Base-by-base conservation (phyloP, 371 early-diverging fungal species). In the Nematocida homosporus region DNA sequence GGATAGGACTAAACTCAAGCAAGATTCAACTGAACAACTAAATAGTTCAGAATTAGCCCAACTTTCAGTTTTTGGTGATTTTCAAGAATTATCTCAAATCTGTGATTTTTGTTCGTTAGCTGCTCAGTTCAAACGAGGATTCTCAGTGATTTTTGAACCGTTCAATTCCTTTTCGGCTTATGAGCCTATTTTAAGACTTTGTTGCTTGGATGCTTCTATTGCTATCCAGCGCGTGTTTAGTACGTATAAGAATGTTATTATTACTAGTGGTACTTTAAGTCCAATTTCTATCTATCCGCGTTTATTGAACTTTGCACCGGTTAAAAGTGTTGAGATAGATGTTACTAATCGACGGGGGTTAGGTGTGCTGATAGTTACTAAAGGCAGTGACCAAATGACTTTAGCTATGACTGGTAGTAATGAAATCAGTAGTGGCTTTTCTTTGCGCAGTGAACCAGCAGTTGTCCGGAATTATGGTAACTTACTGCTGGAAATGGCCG, bases 381-480 rank as follows among this genome's bases (percentile, higher is more conserved):
- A 84, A 59, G 85, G 85, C 47, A 82, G 82, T 56, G 85, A 84
- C 75, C 85, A 84, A 48, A 81, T 83, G 82, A 78, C 72, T 18
- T 37, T 84, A 23, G 66, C 76, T 64, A 50, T 65, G 34, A 35
- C 60, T 13, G 41, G 34, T 0, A 35, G 44, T 27, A 59, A 66
- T 53, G 29, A 40, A 1, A 23, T 69, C 1, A 51, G 40, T n/a
- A 75, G 47, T 29, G 91, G 92, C 78, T 97, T 96, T 81, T 94
- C 94, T 79, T 92, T 97, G 47, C 87, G 97, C 50, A 92, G 92
- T 80, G 97, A 97, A 81, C 91, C 94, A 30, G 93, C 97, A 0
- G 95, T 97, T 0, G 97, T 97, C 18, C 87, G 99, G 65, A 99
- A 99, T 83, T 99, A 93, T 85, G 98, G 97, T 44, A 91, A 92